Conservation (phyloP, 345 rosid species). For the Lenwebbia sp. region DNA sequence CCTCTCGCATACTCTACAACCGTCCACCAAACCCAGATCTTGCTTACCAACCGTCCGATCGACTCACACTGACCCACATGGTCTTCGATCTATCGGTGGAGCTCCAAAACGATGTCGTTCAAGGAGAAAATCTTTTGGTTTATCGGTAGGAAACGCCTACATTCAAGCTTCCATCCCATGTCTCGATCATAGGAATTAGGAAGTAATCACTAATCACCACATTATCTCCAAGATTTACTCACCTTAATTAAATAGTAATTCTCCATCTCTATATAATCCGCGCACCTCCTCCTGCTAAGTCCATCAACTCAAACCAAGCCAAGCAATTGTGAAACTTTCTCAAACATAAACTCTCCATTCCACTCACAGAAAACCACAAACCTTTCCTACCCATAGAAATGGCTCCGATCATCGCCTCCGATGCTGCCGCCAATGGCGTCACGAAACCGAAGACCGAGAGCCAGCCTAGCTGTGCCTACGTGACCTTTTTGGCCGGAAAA, state of each 20-base stretch:
- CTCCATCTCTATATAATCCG: neutral
- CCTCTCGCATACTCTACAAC: neutral
- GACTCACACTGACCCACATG: neutral
- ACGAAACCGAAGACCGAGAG: neutral
- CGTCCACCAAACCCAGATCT: neutral
- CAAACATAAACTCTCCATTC: neutral
- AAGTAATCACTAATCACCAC: neutral
- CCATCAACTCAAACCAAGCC: neutral
- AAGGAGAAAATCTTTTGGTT: neutral
- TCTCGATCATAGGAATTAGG: too few relatives aligned
- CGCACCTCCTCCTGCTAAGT: neutral
- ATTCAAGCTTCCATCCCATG: neutral
- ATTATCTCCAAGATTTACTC: neutral
- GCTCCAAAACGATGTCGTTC: neutral
- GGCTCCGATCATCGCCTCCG: conserved; percentile 1
- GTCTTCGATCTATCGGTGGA: neutral
- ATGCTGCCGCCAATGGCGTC: neutral
- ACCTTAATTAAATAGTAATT: neutral
- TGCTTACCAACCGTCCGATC: neutral
- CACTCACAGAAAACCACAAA: neutral
- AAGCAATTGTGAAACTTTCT: neutral
- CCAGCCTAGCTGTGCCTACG: conserved; percentile 14
- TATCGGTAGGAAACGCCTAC: neutral
- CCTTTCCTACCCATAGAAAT: neutral
- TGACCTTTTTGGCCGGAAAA: conserved; percentile 16